Evolutionary conservation across 1,284 basidiomycete genomes (phyloP).

Genomic region (Austropuccinia psidii): DNA sequence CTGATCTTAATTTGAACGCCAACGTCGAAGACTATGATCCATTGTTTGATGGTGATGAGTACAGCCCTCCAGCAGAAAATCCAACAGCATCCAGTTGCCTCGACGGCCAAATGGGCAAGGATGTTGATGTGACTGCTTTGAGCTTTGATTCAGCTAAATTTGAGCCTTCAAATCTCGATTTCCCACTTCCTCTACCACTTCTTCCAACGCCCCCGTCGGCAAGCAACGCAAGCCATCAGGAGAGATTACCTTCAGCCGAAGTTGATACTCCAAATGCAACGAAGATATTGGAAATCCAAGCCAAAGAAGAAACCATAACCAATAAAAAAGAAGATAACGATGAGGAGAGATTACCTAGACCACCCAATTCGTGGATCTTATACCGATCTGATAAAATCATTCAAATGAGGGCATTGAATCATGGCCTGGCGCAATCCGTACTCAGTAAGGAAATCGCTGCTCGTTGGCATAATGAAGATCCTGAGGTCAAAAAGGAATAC

Average conservation of each 20-base stretch:
- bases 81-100: no score
- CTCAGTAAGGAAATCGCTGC: conserved; percentile 37
- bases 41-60: no score
- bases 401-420: conserved; percentile 11
- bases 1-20: not conserved
- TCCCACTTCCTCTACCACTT: not conserved
- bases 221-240: not conserved
- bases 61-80: no score
- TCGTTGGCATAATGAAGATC: conserved; percentile 24
- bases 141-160: no score
- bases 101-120: no score
- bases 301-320: not conserved
- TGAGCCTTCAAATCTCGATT: no score
- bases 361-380: conserved; percentile 36
- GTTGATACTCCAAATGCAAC: not conserved
- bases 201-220: not conserved
- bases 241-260: not conserved
- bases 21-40: not conserved
- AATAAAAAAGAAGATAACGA: not conserved
- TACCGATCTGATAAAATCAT: conserved; percentile 35
- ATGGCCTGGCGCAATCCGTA: conserved; percentile 29
- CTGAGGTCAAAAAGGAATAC: conserved; percentile 21
- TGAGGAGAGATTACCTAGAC: conserved; percentile 18
- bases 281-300: not conserved
- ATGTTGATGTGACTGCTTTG: no score